Evolutionary conservation across 805 yeast genomes (phyloP).

Genomic region (Starmerella roubikii): DNA sequence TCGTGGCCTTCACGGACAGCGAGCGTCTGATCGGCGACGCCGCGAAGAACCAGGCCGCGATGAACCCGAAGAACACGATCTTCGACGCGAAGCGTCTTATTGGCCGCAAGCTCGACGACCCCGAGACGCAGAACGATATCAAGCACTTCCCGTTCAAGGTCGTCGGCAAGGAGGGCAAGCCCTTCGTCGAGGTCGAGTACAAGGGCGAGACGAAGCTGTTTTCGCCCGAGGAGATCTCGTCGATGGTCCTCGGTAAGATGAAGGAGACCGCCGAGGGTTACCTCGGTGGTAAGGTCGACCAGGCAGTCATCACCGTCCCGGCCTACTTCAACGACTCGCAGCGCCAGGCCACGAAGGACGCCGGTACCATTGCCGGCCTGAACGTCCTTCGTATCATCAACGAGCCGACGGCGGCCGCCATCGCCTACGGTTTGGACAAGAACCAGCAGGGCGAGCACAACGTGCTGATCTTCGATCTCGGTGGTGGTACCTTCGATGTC

Average conservation of each 20-base stretch:
- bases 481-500: constrained; percentile 99
- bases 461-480: constrained; percentile 86
- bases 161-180: constrained; percentile 68
- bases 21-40: constrained; percentile 96
- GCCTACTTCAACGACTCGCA: constrained; percentile 97
- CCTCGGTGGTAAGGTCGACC: constrained; percentile 70
- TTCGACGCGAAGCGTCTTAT: constrained; percentile 93
- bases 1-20: constrained; percentile 88
- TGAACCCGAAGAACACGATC: constrained; percentile 87
- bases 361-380: constrained; percentile 91
- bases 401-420: constrained; percentile 98
- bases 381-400: constrained; percentile 89
- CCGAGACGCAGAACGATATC: constrained; percentile 63
- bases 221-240: constrained; percentile 89
- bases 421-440: constrained; percentile 83
- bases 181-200: constrained; percentile 73
- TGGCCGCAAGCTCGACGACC: constrained; percentile 68
- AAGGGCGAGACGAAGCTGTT: constrained; percentile 77
- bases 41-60: constrained; percentile 96
- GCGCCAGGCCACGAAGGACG: constrained; percentile 97
- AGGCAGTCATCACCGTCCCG: constrained; percentile 93
- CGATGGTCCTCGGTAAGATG: constrained; percentile 87
- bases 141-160: constrained; percentile 86
- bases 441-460: constrained; percentile 65
- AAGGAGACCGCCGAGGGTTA: constrained; percentile 84